Evolutionary conservation across 352 stramenopile genomes (phyloP), one percentile per base, ranked within the genome.

Genomic region (Phytophthora constricta): DNA sequence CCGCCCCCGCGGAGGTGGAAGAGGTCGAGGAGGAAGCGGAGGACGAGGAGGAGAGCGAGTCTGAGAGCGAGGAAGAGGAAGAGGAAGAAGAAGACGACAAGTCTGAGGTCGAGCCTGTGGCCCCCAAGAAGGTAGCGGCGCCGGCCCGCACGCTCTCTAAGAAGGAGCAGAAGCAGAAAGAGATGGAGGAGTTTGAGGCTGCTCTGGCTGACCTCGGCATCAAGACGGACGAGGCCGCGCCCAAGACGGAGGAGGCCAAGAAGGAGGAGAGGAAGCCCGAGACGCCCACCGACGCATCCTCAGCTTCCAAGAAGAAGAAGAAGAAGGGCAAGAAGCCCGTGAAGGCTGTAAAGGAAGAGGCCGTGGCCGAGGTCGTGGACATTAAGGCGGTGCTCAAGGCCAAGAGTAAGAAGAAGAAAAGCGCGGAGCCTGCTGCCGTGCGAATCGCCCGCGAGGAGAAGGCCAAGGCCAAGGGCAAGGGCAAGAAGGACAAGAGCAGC

Each of bases 131-230:
- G 60, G 49, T 70, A 9, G 57, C 50, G 20, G 33, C 51, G 1
- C 73, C 82, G 4, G 60, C 70, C 5, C 75, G 76, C 23, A 86
- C 73, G 22, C 62, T 93, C 17, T 90, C 80, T 31, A 93, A 94
- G 67, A 91, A 91, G 79, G 86, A 94, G 65, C 85, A 93, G 69
- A 92, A 92, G 74, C 69, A 88, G 68, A 70, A 79, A 56, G 82
- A 92, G 71, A 84, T 88, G 34, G 86, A 97, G 43, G 86, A 92
- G 25, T 84, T 91, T 23, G 81, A 93, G 53, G 75, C 75, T 5
- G 85, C 83, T 17, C 60, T 93, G 22, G 82, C 79, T 2, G 85
- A 86, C 34, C 77, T 93, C 22, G 85, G 85, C 65, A 86, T 93
- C 56, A 66, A 72, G 62, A 33, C 52, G 16, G 64, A 76, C 9